A percentile compares a stretch with the other conserved stretches of the same genome.
Conservation (phyloP, 2,329 filamentous ascomycete species). For the Diplodia sapinea region DNA sequence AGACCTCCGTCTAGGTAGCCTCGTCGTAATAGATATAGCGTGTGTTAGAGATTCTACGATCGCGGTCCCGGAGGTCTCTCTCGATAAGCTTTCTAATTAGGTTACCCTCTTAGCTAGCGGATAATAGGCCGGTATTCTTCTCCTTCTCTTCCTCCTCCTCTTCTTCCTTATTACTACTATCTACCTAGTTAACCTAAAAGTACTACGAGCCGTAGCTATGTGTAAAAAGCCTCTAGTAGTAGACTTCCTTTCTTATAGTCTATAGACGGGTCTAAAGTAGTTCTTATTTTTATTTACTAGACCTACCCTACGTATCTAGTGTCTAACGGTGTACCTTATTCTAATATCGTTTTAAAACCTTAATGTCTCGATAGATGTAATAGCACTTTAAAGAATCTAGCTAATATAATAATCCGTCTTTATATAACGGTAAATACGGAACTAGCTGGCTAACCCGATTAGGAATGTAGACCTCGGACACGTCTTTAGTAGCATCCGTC, state of each 20-base stretch:
- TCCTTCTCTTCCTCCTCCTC: not conserved
- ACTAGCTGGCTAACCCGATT: not conserved
- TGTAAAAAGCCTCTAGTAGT: not conserved
- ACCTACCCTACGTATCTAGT: not conserved
- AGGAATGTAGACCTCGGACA: not conserved
- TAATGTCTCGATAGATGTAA: not conserved
- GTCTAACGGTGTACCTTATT: not conserved
- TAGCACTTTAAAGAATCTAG: not conserved
- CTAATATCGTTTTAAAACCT: not conserved
- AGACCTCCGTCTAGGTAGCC: too few species aligned
- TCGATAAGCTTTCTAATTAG: too few species aligned
- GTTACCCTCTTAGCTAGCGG: not conserved
- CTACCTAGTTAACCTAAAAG: not conserved
- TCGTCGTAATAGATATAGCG: too few species aligned
- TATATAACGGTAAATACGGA: not conserved
- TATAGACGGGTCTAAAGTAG: not conserved
- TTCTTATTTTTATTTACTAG: not conserved
- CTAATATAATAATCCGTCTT: not conserved
- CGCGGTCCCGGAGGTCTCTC: too few species aligned
- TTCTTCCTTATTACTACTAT: not conserved
- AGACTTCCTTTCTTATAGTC: not conserved
- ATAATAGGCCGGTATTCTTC: not conserved
- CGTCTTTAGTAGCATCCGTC: not conserved
- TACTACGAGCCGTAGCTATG: not conserved
- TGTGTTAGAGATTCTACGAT: too few species aligned